These are phyloP conservation scores for Hypsizygus ulmarius DNA, from an alignment of 1,284 basidiomycete genomes.

Conservation along the genomic window DNA sequence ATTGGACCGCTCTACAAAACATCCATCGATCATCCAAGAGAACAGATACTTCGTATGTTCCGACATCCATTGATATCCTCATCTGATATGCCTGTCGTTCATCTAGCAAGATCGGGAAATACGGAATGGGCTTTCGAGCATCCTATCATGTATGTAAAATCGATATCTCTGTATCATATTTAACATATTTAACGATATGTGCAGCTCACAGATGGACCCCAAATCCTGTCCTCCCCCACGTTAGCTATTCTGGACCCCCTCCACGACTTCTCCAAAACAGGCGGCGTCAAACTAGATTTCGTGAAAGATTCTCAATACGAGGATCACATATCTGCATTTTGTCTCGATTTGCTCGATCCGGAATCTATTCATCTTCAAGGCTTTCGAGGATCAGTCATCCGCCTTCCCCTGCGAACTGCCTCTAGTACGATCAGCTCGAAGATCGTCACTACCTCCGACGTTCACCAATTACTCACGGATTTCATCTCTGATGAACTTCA, in stretches of 20 bases:
- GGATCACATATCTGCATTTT: slow-evolving; percentile 37
- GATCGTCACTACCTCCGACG: slow-evolving; percentile 28
- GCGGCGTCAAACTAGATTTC: slow-evolving; percentile 30
- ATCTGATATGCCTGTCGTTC: not conserved
- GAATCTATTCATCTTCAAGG: slow-evolving; percentile 1
- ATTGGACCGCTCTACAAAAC: slow-evolving; percentile 44
- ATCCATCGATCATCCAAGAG: slow-evolving; percentile 48
- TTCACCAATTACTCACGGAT: slow-evolving; percentile 36
- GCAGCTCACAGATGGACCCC: slow-evolving; percentile 50
- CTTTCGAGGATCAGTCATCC: slow-evolving; percentile 41
- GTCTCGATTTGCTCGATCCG: slow-evolving; percentile 21
- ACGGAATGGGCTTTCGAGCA: slow-evolving; percentile 49
- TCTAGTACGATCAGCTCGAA: slow-evolving; percentile 34
- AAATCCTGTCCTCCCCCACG: slow-evolving; percentile 42
- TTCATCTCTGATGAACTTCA: slow-evolving; percentile 43
- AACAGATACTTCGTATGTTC: slow-evolving; percentile 38
- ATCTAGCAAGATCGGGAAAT: slow-evolving; percentile 52
- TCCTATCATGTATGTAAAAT: slow-evolving; percentile 43
- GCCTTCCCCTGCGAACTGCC: slow-evolving; percentile 41
- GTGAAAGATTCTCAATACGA: slow-evolving; percentile 20
- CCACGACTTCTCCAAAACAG: slow-evolving; percentile 25
- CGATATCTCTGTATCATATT: not conserved
- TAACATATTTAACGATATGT: not conserved
- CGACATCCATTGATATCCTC: not conserved
- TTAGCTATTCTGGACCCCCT: slow-evolving; percentile 48